These are phyloP conservation scores for Ploettnerulaceae sp. DNA, from an alignment of 2,329 filamentous ascomycete genomes.

Conservation along the genomic window DNA sequence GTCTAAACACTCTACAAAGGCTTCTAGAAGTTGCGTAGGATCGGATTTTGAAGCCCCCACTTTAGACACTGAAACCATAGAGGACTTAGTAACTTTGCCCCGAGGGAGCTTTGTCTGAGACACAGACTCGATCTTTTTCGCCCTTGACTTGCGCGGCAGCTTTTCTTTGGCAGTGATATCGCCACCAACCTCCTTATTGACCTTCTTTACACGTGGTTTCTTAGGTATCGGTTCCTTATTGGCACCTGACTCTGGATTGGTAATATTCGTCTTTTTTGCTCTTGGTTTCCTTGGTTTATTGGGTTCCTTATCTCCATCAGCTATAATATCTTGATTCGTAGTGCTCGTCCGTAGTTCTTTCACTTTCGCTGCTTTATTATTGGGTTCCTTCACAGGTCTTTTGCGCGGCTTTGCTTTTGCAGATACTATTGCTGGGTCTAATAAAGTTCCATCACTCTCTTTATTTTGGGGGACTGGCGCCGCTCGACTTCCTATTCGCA, in stretches of 20 bases:
- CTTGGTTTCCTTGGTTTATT: conserved; percentile 15
- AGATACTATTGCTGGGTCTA: conserved; percentile 8
- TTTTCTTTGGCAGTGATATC: conserved; percentile 19
- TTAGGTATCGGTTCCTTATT: conserved; percentile 10
- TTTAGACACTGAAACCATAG: conserved; percentile 21
- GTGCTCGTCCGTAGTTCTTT: conserved; percentile 11
- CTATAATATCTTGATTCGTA: conserved; percentile 5
- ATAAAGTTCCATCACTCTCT: background rate
- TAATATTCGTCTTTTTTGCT: conserved; percentile 21
- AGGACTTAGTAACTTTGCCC: conserved; percentile 35
- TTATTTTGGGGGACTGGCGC: conserved; percentile 37
- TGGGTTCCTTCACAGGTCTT: conserved; percentile 9
- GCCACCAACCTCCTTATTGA: conserved; percentile 6
- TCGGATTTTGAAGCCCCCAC: conserved; percentile 10
- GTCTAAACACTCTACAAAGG: conserved; percentile 12
- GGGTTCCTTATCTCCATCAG: conserved; percentile 3
- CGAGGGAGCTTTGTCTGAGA: conserved; percentile 34
- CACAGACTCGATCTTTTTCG: conserved; percentile 28
- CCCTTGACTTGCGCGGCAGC: conserved; percentile 22
- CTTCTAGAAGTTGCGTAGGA: background rate
- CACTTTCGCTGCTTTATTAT: conserved; percentile 8
- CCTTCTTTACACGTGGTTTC: conserved; percentile 25
- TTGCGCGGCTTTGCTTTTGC: conserved; percentile 31
- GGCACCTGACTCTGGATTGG: conserved; percentile 1
- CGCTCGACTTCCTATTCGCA: conserved; percentile 38